Conservation (phyloP, 306 rosid genomes). For the Malus sylvestris region DNA sequence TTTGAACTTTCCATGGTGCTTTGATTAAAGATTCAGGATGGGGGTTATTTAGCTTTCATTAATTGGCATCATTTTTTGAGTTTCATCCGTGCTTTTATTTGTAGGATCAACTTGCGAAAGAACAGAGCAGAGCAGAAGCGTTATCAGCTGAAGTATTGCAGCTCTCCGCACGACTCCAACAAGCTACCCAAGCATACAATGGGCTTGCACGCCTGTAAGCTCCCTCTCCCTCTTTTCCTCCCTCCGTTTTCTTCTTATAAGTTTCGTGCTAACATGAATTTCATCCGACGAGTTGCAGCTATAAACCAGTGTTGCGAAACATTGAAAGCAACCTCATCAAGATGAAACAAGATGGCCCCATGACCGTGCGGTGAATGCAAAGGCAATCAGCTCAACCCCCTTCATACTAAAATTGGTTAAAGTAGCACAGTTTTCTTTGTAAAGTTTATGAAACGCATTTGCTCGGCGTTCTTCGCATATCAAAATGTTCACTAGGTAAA, state of each 20-base stretch:
- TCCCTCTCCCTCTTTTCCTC: background rate
- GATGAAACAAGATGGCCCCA: constrained; percentile 71
- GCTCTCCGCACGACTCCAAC: constrained; percentile 87
- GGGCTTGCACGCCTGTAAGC: constrained; percentile 68
- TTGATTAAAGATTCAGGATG: background rate
- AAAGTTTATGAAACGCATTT: background rate
- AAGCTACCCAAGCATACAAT: constrained; percentile 71
- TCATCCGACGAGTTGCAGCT: constrained; percentile 40
- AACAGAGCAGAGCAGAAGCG: constrained; percentile 77
- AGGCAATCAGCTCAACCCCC: background rate
- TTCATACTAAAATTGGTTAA: background rate
- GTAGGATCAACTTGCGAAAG: constrained; percentile 73
- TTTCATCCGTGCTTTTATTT: background rate
- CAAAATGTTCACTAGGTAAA: background rate
- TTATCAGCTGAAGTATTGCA: constrained; percentile 80
- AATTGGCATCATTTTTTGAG: background rate
- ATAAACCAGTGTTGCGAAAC: constrained; percentile 78
- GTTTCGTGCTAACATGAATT: constrained; percentile 3
- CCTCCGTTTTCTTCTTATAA: background rate
- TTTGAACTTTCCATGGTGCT: background rate
- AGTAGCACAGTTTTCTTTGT: constrained; percentile 17
- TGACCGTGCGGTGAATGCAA: constrained; percentile 35
- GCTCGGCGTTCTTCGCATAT: background rate
- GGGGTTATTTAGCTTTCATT: background rate
- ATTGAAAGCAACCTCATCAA: constrained; percentile 66